Evolutionary conservation across 2,329 filamentous ascomycete species (phyloP).

Genomic region (Thelonectria olida): DNA sequence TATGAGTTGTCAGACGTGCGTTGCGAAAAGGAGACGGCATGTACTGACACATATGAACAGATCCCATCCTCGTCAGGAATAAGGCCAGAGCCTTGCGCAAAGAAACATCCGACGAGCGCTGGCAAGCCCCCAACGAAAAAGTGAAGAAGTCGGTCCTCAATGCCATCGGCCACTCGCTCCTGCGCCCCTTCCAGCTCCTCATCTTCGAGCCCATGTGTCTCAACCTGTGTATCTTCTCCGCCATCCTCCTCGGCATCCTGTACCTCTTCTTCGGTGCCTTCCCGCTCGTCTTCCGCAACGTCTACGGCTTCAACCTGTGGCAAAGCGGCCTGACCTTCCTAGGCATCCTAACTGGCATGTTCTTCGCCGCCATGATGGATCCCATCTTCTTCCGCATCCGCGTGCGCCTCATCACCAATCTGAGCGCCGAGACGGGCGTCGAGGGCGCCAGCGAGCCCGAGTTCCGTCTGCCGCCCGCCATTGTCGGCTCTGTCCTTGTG

Average conservation of each 20-base stretch:
- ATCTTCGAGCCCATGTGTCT: conserved; percentile 86
- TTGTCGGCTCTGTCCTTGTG: conserved; percentile 79
- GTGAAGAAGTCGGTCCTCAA: conserved; percentile 71
- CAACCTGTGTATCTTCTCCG: conserved; percentile 82
- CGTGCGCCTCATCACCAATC: conserved; percentile 62
- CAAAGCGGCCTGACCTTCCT: conserved; percentile 84
- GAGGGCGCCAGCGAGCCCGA: conserved; percentile 79
- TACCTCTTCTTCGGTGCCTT: conserved; percentile 95
- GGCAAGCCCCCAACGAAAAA: conserved; percentile 81
- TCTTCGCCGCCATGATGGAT: conserved; percentile 68
- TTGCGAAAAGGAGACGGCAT: neutral
- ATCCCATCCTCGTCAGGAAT: conserved; percentile 74
- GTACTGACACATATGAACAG: conserved; percentile 41
- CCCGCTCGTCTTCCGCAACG: conserved; percentile 77
- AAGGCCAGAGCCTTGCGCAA: conserved; percentile 77
- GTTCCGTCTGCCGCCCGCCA: conserved; percentile 81
- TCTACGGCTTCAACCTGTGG: conserved; percentile 81
- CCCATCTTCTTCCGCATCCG: conserved; percentile 74
- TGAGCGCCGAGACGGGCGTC: conserved; percentile 60
- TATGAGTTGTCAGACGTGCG: neutral
- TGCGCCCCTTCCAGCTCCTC: conserved; percentile 82
- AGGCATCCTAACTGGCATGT: conserved; percentile 75
- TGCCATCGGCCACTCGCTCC: conserved; percentile 67
- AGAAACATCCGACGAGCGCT: conserved; percentile 81
- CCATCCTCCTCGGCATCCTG: conserved; percentile 85